These are phyloP conservation scores for Colletotrichum sp. DNA, from an alignment of 2,329 filamentous ascomycete species.

Conservation along the genomic window DNA sequence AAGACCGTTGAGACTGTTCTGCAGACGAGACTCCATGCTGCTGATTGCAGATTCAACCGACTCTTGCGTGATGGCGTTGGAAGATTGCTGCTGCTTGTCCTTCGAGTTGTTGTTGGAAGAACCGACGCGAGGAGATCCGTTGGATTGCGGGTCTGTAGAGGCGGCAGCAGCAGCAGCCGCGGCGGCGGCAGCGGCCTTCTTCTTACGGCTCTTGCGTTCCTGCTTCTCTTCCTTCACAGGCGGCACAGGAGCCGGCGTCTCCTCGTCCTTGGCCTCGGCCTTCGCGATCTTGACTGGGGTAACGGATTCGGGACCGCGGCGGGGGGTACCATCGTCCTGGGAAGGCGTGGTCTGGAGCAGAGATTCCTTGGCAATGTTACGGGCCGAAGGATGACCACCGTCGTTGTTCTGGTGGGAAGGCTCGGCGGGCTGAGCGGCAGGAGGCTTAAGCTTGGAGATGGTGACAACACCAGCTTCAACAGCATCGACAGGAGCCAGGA, in stretches of 20 bases:
- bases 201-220: slow-evolving; percentile 68
- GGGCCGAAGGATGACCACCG: slow-evolving; percentile 30
- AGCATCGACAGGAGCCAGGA: slow-evolving; percentile 79
- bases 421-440: slow-evolving; percentile 50
- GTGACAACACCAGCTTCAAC: slow-evolving; percentile 75
- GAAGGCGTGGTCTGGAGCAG: slow-evolving; percentile 29
- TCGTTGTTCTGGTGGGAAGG: slow-evolving; percentile 42
- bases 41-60: slow-evolving; percentile 59
- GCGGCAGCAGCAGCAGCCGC: slow-evolving; percentile 40
- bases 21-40: slow-evolving; percentile 57
- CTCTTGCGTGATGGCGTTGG: slow-evolving; percentile 42
- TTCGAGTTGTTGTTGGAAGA: slow-evolving; percentile 28
- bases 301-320: slow-evolving; percentile 34
- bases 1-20: slow-evolving; percentile 49
- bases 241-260: slow-evolving; percentile 42
- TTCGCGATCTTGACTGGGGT: slow-evolving; percentile 43
- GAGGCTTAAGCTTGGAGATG: slow-evolving; percentile 71
- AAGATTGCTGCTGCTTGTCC: slow-evolving; percentile 31
- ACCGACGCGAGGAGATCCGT: slow-evolving; percentile 42
- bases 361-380: slow-evolving; percentile 38
- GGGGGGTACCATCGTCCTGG: slow-evolving; percentile 32
- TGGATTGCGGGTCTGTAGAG: slow-evolving; percentile 50
- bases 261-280: slow-evolving; percentile 53
- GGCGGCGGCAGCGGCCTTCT: slow-evolving; percentile 64
- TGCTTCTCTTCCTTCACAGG: slow-evolving; percentile 53